Base-by-base conservation (phyloP, 306 rosid species). In the Trichosanthes truncata region DNA sequence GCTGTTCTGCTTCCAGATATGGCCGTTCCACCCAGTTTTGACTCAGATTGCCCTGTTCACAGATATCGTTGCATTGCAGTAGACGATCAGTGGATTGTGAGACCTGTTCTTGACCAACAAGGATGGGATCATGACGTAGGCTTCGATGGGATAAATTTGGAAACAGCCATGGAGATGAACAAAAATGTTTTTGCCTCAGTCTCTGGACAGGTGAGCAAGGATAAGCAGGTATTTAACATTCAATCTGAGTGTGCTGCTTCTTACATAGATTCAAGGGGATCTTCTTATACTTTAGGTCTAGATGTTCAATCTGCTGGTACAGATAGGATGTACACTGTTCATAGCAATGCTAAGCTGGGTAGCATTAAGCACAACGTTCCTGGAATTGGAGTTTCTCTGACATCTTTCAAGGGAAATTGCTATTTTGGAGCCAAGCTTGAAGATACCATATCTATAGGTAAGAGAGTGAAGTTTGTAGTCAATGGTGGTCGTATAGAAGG, bases 41-140 rank as follows among this genome's bases (percentile, higher is more conserved):
- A 89, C 80, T 84, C 93, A 6, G 80, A 91, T 68, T 87, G 85
- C 53, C 86, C 90, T 38, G 67, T 82, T 33, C 94, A 93, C 79
- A 93, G 97, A 88, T 96, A 96, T 43, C 98, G 92, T 69, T 88
- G 93, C 86, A 87, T 93, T 78, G 82, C 88, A 77, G 78, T 84
- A 11, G 76, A 81, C 85, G 98, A 91, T 40, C 92, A 88, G 77
- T 96, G 90, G 90, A 87, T 88, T 81, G 91, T 87, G 76, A 96
- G 97, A 81, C 98, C 99, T 57, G 97, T 93, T 87, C 94, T 90
- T 84, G 98, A 96, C 83, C 91, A 93, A 78, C 96, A 91, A 82
- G 98, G 98, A 80, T 93, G 96, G 96, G 99, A 96, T 89, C 97
- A 93, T 21, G 99, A 96, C 83, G 93, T 90, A 66, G 84, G 98